Evolutionary conservation across 2,329 filamentous ascomycete genomes (phyloP).

Genomic region (Magnaporthiopsis incrustans): DNA sequence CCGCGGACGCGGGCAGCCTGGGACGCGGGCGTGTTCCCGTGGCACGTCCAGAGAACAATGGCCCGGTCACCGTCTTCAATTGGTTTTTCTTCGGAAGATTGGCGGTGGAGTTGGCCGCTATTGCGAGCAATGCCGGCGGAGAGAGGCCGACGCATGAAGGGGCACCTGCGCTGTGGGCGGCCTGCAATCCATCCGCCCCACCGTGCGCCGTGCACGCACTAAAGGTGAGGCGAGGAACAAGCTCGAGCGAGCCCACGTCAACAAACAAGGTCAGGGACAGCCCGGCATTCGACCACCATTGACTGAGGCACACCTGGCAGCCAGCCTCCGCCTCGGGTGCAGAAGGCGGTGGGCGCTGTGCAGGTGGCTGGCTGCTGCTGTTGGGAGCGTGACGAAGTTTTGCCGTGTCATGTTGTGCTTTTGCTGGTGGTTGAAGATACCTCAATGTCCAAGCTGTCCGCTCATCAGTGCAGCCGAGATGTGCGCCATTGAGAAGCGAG

Average conservation of each 20-base stretch:
- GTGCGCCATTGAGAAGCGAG: not conserved
- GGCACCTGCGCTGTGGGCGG: too few relatives aligned
- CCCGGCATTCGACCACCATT: not conserved
- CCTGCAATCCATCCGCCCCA: not conserved
- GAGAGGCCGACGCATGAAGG: not conserved
- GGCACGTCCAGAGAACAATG: not conserved
- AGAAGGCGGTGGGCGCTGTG: too few relatives aligned
- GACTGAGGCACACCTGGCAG: not conserved
- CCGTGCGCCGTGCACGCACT: not conserved
- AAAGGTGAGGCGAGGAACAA: not conserved
- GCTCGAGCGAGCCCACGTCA: not conserved
- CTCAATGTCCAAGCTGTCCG: not conserved
- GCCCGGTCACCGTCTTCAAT: not conserved
- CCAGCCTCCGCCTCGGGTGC: too few relatives aligned
- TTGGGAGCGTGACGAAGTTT: too few relatives aligned
- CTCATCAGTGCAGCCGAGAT: not conserved
- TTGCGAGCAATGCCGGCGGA: not conserved
- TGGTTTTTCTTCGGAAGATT: not conserved
- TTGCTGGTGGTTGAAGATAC: too few relatives aligned
- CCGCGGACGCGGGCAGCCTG: not conserved
- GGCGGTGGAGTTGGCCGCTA: not conserved
- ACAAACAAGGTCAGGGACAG: not conserved
- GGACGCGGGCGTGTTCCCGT: not conserved
- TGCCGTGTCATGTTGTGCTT: too few relatives aligned
- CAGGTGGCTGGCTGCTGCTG: too few relatives aligned